Percentiles rank a stretch among this genome's conserved stretches.
Evolutionary conservation across 345 rosid species (phyloP).

Genomic region (Moricandia moricandioides): DNA sequence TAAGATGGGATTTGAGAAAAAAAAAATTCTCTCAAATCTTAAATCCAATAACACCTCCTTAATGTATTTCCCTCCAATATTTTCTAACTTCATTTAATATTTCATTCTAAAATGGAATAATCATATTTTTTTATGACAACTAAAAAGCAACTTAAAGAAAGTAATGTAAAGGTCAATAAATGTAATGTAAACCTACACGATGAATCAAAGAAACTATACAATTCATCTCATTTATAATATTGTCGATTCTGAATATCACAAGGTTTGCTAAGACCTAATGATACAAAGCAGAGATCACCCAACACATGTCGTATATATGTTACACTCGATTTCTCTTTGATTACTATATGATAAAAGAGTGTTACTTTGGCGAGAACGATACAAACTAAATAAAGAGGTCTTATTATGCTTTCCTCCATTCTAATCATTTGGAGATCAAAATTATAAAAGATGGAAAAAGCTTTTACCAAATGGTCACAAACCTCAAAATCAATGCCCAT

Average conservation of each 20-base stretch:
- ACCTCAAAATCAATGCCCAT: conserved; percentile 25
- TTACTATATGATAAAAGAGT: conserved; percentile 4
- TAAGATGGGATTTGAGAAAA: no score
- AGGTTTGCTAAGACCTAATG: neutral
- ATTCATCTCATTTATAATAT: neutral
- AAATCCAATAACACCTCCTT: no score
- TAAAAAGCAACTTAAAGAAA: neutral
- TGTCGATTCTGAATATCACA: neutral
- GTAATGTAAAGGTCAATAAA: neutral
- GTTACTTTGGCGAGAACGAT: neutral
- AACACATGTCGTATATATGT: conserved; percentile 5
- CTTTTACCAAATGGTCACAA: conserved; percentile 23
- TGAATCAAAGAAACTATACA: neutral
- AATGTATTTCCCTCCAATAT: no score
- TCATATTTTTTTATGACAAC: no score
- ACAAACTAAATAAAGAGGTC: conserved; percentile 18
- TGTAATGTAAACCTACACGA: neutral
- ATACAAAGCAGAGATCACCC: neutral
- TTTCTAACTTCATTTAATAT: no score
- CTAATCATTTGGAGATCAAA: conserved; percentile 22
- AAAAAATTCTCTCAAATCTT: no score
- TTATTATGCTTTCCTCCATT: conserved; percentile 16
- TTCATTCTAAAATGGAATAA: no score
- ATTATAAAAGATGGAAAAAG: neutral
- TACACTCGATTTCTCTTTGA: conserved; percentile 2